phyloP scores from a whole-genome alignment of 2,329 filamentous ascomycete genomes.

The Chrysosphaeria jannelii region DNA sequence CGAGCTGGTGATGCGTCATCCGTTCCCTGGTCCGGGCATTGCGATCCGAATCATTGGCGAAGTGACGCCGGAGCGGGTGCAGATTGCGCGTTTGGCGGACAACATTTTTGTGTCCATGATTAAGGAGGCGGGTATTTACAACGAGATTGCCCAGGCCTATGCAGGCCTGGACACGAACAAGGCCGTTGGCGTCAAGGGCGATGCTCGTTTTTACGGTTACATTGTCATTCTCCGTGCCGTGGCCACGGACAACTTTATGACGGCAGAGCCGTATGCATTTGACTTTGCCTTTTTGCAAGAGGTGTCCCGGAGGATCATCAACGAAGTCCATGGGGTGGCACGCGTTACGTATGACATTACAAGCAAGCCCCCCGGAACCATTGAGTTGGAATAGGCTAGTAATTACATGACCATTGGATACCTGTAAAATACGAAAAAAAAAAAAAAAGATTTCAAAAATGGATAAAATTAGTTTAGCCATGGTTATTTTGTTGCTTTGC shows the following conservation, averaged over 20 bases:
- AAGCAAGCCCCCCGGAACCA: conserved; percentile 32
- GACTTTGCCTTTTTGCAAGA: conserved; percentile 30
- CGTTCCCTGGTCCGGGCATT: conserved; percentile 17
- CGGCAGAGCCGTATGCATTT: conserved; percentile 37
- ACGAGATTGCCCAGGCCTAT: conserved; percentile 19
- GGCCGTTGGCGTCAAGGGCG: conserved; percentile 14
- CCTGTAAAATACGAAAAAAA: too few species aligned
- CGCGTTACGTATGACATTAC: conserved; percentile 37
- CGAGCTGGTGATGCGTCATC: conserved; percentile 41
- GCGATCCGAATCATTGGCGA: conserved; percentile 62
- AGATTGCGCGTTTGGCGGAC: conserved; percentile 51
- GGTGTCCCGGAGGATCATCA: conserved; percentile 38
- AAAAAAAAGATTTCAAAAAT: too few species aligned
- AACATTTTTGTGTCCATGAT: conserved; percentile 55
- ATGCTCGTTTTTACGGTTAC: conserved; percentile 7
- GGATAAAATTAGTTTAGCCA: too few species aligned
- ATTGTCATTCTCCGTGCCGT: conserved; percentile 13
- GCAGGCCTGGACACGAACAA: conserved; percentile 14
- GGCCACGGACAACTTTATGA: conserved; percentile 37
- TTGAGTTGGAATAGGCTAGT: conserved; percentile 21
- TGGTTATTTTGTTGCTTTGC: conserved; percentile 1
- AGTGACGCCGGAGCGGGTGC: conserved; percentile 48
- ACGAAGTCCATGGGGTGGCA: conserved; percentile 43
- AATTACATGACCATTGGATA: neutral
- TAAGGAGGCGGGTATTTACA: conserved; percentile 37